Percentiles rank a stretch among this genome's conserved stretches.
phyloP scores from a whole-genome alignment of 345 rosid genomes.

The Euphorbia tirucalli region DNA sequence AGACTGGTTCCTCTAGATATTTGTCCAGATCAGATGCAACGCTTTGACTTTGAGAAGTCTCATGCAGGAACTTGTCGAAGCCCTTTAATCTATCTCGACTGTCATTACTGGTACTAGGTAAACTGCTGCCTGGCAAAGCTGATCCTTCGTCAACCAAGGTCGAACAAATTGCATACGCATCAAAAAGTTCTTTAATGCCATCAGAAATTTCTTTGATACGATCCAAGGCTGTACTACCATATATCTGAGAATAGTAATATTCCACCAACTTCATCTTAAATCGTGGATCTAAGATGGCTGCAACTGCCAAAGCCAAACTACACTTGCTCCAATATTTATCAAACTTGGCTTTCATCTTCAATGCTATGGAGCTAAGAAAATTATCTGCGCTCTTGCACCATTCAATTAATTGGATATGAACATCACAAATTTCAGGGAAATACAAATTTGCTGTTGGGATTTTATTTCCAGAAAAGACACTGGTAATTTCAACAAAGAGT shows the following conservation, averaged over 20 bases:
- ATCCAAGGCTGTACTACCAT: conserved; percentile 85
- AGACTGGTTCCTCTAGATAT: conserved; percentile 82
- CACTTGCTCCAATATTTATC: conserved; percentile 89
- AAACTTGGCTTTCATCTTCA: conserved; percentile 76
- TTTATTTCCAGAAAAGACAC: conserved; percentile 52
- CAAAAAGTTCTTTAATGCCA: conserved; percentile 75
- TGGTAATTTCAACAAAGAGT: conserved; percentile 56
- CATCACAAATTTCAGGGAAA: conserved; percentile 79
- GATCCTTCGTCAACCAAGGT: conserved; percentile 75
- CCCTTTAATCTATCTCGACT: conserved; percentile 79
- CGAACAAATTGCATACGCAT: conserved; percentile 78
- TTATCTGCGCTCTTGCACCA: conserved; percentile 82
- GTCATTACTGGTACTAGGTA: conserved; percentile 52
- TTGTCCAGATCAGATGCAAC: conserved; percentile 72
- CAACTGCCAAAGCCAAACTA: conserved; percentile 78
- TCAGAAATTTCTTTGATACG: conserved; percentile 79
- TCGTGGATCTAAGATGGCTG: conserved; percentile 90
- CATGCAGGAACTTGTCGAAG: conserved; percentile 83
- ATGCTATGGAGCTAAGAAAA: conserved; percentile 58
- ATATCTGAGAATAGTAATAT: conserved; percentile 86
- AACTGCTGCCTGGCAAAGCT: conserved; percentile 65
- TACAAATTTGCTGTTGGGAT: conserved; percentile 79
- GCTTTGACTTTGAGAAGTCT: conserved; percentile 72
- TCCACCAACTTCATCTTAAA: conserved; percentile 94
- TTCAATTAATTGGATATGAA: conserved; percentile 80